A percentile compares a stretch with the other conserved stretches of the same genome.
Conservation (phyloP, 164 flowering plant species). For the Macadamia tetraphylla region DNA sequence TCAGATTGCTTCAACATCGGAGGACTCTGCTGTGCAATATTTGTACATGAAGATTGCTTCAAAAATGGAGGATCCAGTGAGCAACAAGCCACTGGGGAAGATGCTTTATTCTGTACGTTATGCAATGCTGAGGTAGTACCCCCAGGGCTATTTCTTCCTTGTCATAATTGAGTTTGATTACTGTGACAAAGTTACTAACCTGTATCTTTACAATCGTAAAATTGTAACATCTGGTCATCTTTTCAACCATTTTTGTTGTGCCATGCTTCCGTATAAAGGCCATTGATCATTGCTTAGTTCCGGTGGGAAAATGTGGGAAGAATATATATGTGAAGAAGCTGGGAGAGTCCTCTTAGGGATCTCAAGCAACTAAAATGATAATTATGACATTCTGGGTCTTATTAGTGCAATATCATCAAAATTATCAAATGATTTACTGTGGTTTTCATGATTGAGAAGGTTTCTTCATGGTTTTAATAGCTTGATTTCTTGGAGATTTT, state of each 20-base stretch:
- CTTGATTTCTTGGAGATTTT: neutral
- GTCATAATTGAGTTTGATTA: neutral
- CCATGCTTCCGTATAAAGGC: no score
- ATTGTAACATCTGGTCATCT: neutral
- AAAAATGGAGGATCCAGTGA: constrained; percentile 41
- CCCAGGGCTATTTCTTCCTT: neutral
- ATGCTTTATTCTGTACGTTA: constrained; percentile 90
- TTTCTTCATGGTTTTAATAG: neutral
- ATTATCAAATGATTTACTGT: no score
- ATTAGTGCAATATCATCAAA: no score
- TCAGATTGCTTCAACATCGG: constrained; percentile 29
- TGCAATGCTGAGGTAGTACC: constrained; percentile 88
- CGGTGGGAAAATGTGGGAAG: neutral
- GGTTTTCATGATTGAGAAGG: neutral
- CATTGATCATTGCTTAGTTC: neutral
- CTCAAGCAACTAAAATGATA: no score
- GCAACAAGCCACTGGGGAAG: constrained; percentile 49
- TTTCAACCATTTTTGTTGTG: neutral
- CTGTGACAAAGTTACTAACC: neutral
- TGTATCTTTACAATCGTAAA: no score
- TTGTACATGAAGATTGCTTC: constrained; percentile 82
- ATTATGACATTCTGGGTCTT: no score
- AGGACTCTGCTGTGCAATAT: constrained; percentile 64
- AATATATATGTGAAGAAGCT: neutral
- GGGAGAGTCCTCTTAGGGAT: no score